Conservation (phyloP, 768 basidiomycete species). For the Panus rudis region DNA sequence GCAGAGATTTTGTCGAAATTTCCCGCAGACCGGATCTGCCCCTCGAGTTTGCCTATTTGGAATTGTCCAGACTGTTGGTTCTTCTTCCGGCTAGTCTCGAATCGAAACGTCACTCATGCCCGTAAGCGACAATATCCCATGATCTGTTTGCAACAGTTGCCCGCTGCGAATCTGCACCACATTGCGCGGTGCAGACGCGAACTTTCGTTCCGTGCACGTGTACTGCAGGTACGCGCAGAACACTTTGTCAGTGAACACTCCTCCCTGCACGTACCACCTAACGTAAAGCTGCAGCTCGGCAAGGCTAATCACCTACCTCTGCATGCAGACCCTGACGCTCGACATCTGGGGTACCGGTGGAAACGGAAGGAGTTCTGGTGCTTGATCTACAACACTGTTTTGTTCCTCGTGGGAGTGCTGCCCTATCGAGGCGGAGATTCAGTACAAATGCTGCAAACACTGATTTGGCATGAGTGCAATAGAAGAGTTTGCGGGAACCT, state of each 20-base stretch:
- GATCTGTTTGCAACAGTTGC: constrained; percentile 10
- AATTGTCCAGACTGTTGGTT: constrained; percentile 41
- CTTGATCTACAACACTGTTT: background rate
- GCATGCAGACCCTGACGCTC: background rate
- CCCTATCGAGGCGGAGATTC: no score
- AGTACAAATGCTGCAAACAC: no score
- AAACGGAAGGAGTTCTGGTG: background rate
- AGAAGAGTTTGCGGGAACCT: no score
- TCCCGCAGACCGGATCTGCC: constrained; percentile 27
- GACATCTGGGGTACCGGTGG: background rate
- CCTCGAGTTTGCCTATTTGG: constrained; percentile 34
- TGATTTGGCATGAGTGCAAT: no score
- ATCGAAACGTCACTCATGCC: constrained; percentile 5
- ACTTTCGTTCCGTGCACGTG: no score
- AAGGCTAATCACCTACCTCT: background rate
- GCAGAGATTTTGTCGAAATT: constrained; percentile 38
- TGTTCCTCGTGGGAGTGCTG: no score
- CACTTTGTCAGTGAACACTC: background rate
- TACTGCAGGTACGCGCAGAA: background rate
- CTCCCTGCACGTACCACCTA: background rate
- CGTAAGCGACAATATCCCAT: constrained; percentile 13
- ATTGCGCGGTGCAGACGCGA: no score
- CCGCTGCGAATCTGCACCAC: no score
- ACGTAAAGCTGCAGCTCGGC: background rate
- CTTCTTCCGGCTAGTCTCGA: constrained; percentile 41